These are phyloP conservation scores for Dorcoceras hygrometricum DNA, from an alignment of 257 asterid species.

Conservation along the genomic window DNA sequence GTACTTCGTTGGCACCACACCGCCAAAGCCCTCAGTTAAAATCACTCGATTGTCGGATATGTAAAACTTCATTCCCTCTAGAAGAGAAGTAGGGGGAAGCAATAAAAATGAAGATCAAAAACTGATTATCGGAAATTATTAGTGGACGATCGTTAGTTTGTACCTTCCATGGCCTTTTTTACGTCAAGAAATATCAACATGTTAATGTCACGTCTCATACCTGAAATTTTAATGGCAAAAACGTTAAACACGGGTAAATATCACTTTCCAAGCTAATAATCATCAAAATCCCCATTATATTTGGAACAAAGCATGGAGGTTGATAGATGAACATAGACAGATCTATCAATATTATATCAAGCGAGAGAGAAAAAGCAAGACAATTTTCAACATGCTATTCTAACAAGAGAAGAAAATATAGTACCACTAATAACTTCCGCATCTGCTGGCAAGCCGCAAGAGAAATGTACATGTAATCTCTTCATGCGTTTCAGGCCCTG, in stretches of 20 bases:
- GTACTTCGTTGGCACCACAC: constrained; percentile 71
- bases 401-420: constrained; percentile 15
- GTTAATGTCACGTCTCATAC: constrained; percentile 51
- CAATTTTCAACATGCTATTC: neutral
- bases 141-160: neutral
- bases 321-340: no score
- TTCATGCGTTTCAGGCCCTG: constrained; percentile 90
- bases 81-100: constrained; percentile 24
- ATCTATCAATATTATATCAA: neutral
- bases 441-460: constrained; percentile 87
- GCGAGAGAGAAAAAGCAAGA: neutral
- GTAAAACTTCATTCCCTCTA: constrained; percentile 92
- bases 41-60: constrained; percentile 85
- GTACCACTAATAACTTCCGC: constrained; percentile 86
- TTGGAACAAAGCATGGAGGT: neutral
- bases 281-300: neutral
- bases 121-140: neutral
- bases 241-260: no score
- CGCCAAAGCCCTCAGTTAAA: constrained; percentile 88
- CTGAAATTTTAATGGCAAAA: neutral
- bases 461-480: constrained; percentile 90
- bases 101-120: neutral
- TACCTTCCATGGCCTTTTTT: constrained; percentile 87
- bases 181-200: constrained; percentile 73
- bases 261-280: neutral